These are phyloP conservation scores for Boletus fagicola DNA, from an alignment of 768 basidiomycete genomes.

Conservation along the genomic window DNA sequence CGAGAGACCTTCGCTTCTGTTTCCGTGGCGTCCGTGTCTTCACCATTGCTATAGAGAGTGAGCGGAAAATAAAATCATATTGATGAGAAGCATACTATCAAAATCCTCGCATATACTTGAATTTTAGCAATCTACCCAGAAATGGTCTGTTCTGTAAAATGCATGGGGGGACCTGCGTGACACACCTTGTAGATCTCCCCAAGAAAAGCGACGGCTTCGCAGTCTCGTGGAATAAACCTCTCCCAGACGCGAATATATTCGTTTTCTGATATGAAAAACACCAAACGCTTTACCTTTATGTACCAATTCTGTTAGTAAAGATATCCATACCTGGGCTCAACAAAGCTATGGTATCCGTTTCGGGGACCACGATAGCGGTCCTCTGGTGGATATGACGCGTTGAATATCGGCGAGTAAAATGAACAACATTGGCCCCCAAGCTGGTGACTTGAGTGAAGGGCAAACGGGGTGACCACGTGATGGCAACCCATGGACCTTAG, in stretches of 20 bases:
- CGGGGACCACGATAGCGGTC: background rate
- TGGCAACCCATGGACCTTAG: background rate
- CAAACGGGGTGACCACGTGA: constrained; percentile 6
- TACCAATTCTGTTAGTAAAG: background rate
- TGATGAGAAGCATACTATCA: constrained; percentile 2
- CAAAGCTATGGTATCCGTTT: background rate
- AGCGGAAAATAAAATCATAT: background rate
- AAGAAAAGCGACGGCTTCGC: background rate
- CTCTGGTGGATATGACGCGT: background rate
- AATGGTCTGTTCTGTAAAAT: background rate
- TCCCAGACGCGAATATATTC: constrained; percentile 11
- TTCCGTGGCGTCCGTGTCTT: constrained; percentile 22
- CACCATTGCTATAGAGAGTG: constrained; percentile 10
- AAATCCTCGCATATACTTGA: background rate
- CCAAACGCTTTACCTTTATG: background rate
- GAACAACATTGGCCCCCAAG: background rate
- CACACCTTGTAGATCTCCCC: constrained; percentile 2
- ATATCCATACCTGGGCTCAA: background rate
- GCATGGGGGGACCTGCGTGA: background rate
- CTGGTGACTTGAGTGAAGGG: constrained; percentile 5
- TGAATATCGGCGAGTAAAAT: background rate
- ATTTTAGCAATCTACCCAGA: background rate
- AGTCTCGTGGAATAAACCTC: constrained; percentile 31
- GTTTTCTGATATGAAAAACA: background rate
- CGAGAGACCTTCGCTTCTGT: constrained; percentile 25